Percentiles rank a stretch among this genome's conserved stretches.
phyloP scores from a whole-genome alignment of 768 basidiomycete genomes.

The Exsudoporus frostii region DNA sequence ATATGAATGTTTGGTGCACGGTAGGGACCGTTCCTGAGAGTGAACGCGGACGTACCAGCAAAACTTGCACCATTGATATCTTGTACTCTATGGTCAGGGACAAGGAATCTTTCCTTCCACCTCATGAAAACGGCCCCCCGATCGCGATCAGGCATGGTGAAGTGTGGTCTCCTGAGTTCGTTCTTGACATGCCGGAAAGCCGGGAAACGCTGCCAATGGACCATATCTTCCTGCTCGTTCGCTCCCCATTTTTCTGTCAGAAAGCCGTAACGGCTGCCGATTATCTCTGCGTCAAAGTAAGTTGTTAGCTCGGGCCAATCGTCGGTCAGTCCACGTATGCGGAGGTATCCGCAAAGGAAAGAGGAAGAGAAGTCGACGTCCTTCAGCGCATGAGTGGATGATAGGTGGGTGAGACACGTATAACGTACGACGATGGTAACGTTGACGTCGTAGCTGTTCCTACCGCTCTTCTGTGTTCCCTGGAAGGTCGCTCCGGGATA shows the following conservation, averaged over 20 bases:
- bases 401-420: conserved; percentile 1
- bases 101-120: conserved; percentile 95
- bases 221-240: conserved; percentile 84
- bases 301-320: conserved; percentile 96
- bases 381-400: conserved; percentile 37
- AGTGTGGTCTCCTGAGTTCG: conserved; percentile 72
- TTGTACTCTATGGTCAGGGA: conserved; percentile 91
- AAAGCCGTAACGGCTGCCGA: conserved; percentile 88
- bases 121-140: conserved; percentile 89
- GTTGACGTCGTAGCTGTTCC: conserved; percentile 91
- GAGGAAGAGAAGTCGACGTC: conserved; percentile 88
- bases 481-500: conserved; percentile 87
- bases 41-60: conserved; percentile 59
- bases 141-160: conserved; percentile 76
- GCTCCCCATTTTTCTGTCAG: conserved; percentile 90
- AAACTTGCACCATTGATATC: conserved; percentile 95
- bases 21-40: background rate
- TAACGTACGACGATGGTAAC: conserved; percentile 84
- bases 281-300: conserved; percentile 95
- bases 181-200: conserved; percentile 79
- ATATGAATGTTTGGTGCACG: conserved; percentile 16
- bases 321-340: conserved; percentile 88
- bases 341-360: conserved; percentile 86
- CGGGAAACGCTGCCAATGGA: conserved; percentile 93
- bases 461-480: conserved; percentile 91